Base-by-base conservation (phyloP, 805 yeast genomes). In the Wickerhamomyces mucosus region DNA sequence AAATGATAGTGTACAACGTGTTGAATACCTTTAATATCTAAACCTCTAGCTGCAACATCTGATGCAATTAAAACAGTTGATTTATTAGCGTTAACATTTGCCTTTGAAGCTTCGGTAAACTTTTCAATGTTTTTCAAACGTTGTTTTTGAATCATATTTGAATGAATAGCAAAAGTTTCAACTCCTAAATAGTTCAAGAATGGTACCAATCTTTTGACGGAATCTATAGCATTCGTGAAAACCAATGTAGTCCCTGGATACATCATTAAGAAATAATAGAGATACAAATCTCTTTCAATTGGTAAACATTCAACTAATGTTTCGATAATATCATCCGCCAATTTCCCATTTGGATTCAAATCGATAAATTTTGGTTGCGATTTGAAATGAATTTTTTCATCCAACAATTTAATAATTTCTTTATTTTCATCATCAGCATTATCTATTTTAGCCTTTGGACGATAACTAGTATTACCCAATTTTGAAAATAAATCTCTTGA, bases 41-140 rank as follows among this genome's bases (percentile, higher is more conserved):
- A 67, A 37, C 98, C 98, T 65, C 98, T 74, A 4, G 98, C 98
- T 3, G 98, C 98, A 28, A 92, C 97, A 58, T 92, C 98, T 4
- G 97, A 85, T 1, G 96, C 95, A 32, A 92, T 71, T 34, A 92
- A 63, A 3, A 88, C 88, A 1, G 82, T 65, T 4, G 75, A 61
- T 30, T 58, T 67, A 15, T 70, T 68, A 29, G 64, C 58, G 6
- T 59, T 56, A 15, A 49, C 49, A 30, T 59, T 58, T 14, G 41
- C 40, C 18, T 45, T 44, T 27, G 71, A 64, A 14, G 75, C 66
- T 28, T 62, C 67, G 41, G 68, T 72, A 63, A 86, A 89, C 39
- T 78, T 69, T 58, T 92, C 98, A 46, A 92, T 61, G 3, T 89
- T 73, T 43, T 88, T 69, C 45, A 92, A 61, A 50, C 99, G 74